phyloP scores from a whole-genome alignment of 768 basidiomycete species.

The Lyophyllum decastes region DNA sequence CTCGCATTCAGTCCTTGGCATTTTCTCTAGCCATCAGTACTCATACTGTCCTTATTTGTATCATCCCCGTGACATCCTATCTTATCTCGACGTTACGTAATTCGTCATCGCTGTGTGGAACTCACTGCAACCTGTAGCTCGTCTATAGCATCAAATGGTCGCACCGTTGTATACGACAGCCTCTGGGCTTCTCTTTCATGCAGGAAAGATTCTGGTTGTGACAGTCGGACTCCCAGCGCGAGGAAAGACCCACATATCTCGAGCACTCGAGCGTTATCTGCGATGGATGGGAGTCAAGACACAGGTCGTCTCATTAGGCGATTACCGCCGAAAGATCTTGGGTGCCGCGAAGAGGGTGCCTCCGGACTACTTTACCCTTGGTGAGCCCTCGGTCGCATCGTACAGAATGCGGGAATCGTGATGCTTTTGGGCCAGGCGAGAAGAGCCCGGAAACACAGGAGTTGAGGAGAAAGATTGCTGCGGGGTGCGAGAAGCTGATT shows the following conservation, averaged over 20 bases:
- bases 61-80: conserved; percentile 6
- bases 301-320: conserved; percentile 91
- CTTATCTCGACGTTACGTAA: conserved; percentile 13
- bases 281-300: conserved; percentile 99
- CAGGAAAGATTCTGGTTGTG: conserved; percentile 92
- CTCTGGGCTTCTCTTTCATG: conserved; percentile 84
- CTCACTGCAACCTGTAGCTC: background rate
- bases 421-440: background rate
- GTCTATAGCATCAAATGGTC: conserved; percentile 56
- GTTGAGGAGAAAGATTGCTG: conserved; percentile 71
- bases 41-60: background rate
- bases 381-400: conserved; percentile 36
- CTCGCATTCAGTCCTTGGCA: background rate
- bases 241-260: conserved; percentile 95
- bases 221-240: conserved; percentile 93
- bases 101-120: background rate
- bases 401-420: background rate
- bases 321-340: conserved; percentile 87
- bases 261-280: conserved; percentile 94
- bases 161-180: conserved; percentile 96
- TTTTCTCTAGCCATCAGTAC: too few species aligned
- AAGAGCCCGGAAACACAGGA: conserved; percentile 77
- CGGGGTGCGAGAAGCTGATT: conserved; percentile 87
- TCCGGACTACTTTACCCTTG: conserved; percentile 87
- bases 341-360: conserved; percentile 90